Percentiles rank a stretch among this genome's conserved stretches.
Conservation (phyloP, 23 red algal species). For the Gracilaria gracilis region DNA sequence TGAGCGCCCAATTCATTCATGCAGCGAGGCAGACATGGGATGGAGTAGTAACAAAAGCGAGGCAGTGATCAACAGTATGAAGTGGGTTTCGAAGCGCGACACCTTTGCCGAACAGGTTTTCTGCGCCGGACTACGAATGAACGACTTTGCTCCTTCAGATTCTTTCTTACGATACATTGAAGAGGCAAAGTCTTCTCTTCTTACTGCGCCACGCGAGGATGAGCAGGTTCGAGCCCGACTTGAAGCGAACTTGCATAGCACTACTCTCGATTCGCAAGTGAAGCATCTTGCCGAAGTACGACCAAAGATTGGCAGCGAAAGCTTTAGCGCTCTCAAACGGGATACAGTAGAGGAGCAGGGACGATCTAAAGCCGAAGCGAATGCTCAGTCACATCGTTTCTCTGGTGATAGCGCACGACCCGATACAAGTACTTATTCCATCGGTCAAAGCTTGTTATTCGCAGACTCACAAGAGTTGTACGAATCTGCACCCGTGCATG, state of each 20-base stretch:
- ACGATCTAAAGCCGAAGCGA: background rate
- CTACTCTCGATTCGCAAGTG: slow-evolving; percentile 1
- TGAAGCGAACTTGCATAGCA: slow-evolving; percentile 15
- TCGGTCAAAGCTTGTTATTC: background rate
- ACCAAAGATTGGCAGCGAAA: background rate
- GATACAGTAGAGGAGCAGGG: background rate
- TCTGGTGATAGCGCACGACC: background rate
- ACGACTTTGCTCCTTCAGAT: slow-evolving; percentile 32
- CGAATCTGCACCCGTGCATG: background rate
- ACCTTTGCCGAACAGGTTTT: slow-evolving; percentile 16
- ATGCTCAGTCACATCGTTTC: background rate
- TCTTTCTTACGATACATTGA: slow-evolving; percentile 24
- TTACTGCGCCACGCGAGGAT: background rate
- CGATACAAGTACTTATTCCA: background rate
- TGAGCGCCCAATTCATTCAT: background rate
- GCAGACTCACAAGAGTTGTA: background rate
- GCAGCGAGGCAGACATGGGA: background rate
- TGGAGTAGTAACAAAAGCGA: slow-evolving; percentile 13
- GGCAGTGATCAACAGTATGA: background rate
- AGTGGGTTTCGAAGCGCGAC: background rate
- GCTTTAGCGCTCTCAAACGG: background rate
- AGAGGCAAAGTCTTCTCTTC: slow-evolving; percentile 5
- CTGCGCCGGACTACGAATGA: slow-evolving; percentile 9
- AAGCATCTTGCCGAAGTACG: background rate
- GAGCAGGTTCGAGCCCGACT: background rate